Percentiles rank a stretch among this genome's conserved stretches.
Conservation (phyloP, 1,284 basidiomycete species). For the Hemileia vastatrix region DNA sequence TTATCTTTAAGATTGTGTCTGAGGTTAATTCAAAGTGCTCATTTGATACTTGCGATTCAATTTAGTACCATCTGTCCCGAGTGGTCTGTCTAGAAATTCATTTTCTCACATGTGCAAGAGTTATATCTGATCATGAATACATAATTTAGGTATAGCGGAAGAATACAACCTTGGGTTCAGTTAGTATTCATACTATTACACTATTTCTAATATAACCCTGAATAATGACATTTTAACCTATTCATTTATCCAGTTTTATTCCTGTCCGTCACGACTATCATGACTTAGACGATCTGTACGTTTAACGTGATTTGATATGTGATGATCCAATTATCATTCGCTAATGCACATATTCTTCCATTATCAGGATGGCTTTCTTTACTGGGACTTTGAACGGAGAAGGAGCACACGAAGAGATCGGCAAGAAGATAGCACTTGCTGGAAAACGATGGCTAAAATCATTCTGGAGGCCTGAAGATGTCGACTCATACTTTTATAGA, state of each 20-base stretch:
- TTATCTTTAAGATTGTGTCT: conserved; percentile 29
- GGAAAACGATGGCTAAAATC: conserved; percentile 43
- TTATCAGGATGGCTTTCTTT: conserved; percentile 47
- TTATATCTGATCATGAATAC: too few species aligned
- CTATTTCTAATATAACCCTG: too few species aligned
- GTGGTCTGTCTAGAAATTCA: conserved; percentile 26
- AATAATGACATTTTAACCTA: too few species aligned
- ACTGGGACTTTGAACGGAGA: conserved; percentile 46
- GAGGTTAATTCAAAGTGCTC: conserved; percentile 33
- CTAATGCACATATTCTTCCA: conserved; percentile 30
- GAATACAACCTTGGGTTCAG: conserved; percentile 42
- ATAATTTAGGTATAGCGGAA: conserved; percentile 32
- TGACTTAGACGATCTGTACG: conserved; percentile 41
- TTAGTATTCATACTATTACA: too few species aligned
- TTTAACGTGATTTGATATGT: too few species aligned
- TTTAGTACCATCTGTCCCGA: conserved; percentile 36
- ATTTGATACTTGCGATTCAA: too few species aligned
- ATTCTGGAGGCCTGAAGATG: conserved; percentile 47
- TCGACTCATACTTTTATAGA: conserved; percentile 40
- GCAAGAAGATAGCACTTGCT: conserved; percentile 45
- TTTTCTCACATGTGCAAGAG: too few species aligned
- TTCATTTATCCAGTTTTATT: conserved; percentile 24
- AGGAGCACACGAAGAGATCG: conserved; percentile 42
- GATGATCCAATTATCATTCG: too few species aligned
- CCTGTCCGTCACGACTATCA: conserved; percentile 45